Evolutionary conservation across 208 protist genomes (phyloP).

Genomic region (Wallacemonas sp.): DNA sequence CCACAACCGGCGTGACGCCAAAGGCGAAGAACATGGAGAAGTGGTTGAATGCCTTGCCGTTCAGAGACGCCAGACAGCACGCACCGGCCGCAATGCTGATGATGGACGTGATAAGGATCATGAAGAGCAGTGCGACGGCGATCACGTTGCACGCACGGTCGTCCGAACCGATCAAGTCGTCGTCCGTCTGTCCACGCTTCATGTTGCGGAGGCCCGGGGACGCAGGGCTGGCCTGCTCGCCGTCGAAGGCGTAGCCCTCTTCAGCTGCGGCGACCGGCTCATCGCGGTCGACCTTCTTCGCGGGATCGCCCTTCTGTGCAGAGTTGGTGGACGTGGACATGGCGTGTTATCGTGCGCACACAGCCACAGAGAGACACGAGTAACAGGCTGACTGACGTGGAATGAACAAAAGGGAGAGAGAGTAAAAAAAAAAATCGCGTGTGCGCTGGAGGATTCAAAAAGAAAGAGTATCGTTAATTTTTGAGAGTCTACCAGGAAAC

Average conservation of each 20-base stretch:
- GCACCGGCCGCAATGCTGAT: conserved; percentile 51
- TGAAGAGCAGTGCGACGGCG: conserved; percentile 38
- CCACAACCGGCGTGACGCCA: conserved; percentile 32
- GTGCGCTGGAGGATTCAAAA: too few relatives aligned
- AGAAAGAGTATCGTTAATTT: too few relatives aligned
- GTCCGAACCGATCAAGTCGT: not conserved
- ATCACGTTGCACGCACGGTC: conserved; percentile 41
- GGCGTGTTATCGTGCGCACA: too few relatives aligned
- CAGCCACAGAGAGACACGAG: too few relatives aligned
- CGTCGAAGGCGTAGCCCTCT: conserved; percentile 16
- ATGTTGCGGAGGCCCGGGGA: conserved; percentile 17
- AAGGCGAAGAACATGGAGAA: conserved; percentile 44
- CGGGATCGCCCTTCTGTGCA: not conserved
- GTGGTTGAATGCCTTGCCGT: conserved; percentile 40
- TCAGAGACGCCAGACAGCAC: conserved; percentile 41
- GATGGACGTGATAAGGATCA: conserved; percentile 43
- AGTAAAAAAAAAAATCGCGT: too few relatives aligned
- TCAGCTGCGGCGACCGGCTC: not conserved
- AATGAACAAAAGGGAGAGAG: too few relatives aligned
- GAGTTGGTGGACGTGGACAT: not conserved
- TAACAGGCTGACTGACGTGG: too few relatives aligned
- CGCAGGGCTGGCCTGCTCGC: conserved; percentile 29
- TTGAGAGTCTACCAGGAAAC: too few relatives aligned
- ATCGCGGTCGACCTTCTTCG: not conserved
- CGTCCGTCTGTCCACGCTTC: conserved; percentile 2